Conservation (phyloP, 306 rosid species). For the Rubus parviflorus region DNA sequence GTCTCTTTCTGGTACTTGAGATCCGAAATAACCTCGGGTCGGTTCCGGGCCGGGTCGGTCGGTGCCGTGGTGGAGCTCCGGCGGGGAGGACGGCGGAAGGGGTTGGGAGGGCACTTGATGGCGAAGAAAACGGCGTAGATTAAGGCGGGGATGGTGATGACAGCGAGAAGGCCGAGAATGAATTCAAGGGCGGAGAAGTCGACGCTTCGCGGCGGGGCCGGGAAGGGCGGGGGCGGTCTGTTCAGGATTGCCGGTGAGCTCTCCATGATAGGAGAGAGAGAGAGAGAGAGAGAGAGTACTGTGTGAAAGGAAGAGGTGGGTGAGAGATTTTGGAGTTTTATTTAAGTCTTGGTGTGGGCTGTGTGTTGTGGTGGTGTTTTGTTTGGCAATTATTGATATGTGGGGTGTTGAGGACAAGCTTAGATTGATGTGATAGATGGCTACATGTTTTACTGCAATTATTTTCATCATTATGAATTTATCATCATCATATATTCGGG, state of each 20-base stretch:
- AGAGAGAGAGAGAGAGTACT: not conserved
- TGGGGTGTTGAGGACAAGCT: not conserved
- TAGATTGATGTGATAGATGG: conserved; percentile 1
- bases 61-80: conserved; percentile 25
- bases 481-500: too few relatives aligned
- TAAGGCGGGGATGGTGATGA: conserved; percentile 74
- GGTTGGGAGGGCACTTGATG: conserved; percentile 53
- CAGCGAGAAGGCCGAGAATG: conserved; percentile 66
- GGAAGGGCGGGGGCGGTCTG: conserved; percentile 45
- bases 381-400: not conserved
- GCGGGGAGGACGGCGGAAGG: conserved; percentile 31
- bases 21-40: conserved; percentile 23
- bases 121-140: conserved; percentile 67
- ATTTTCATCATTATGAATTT: not conserved
- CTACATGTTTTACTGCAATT: not conserved
- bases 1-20: conserved; percentile 45
- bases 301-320: not conserved
- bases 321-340: conserved; percentile 9
- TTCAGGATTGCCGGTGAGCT: conserved; percentile 18
- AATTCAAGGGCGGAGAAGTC: conserved; percentile 82
- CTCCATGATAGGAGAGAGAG: conserved; percentile 44
- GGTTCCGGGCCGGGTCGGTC: not conserved
- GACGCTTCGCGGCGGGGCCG: conserved; percentile 39
- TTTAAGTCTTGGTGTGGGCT: not conserved
- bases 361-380: conserved; percentile 3